Evolutionary conservation across 768 basidiomycete species (phyloP), one percentile per base, ranked within the genome.

Genomic region (Mycena epipterygia): DNA sequence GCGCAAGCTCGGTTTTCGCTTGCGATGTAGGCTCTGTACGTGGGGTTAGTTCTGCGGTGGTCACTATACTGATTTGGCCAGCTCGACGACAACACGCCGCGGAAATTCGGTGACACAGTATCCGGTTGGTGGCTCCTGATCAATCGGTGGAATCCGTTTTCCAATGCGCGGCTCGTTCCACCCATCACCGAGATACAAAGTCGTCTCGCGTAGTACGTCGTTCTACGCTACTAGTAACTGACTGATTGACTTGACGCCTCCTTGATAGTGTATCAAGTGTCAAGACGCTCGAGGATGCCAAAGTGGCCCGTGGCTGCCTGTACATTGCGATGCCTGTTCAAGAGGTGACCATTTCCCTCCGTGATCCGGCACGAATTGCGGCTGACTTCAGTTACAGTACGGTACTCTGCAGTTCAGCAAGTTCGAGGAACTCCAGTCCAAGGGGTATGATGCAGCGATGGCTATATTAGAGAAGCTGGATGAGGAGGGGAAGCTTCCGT

Each of bases 281-380:
- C 35, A 95, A 91, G 77, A 97, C 95, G 1, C 85, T 99, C 9
- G 96, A 98, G 79, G 96, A 97, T 72, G 97, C 96, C n/a, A 99
- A 99, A 80, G 88, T 89, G 8, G 88, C 92, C 3, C 93, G 92
- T 12, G 95, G 93, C 2, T 97, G 95, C 77, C 82, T 98, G 51
- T 99, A 99, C 77, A 91, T 98, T 80, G 89, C 90, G 68, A 94
- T 99, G 93, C 98, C 98, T 0, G 97, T 99, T 16, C 95, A 98
- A 72, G 90, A 95, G 82, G 94, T 95, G 74, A 70, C n/a, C 76
- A 23, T 46, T 39, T 57, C 29, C 30, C 23, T 37, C 17, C 33
- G 53, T 33, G 35, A n/a, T 33, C 25, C 30, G 59, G 41, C 27
- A 21, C 7, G 32, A 25, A 37, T 63, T 2, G 25, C 19, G 32